Evolutionary conservation across 257 asterid genomes (phyloP), one percentile per base, ranked within the genome.

Genomic region (Scutellaria galericulata): DNA sequence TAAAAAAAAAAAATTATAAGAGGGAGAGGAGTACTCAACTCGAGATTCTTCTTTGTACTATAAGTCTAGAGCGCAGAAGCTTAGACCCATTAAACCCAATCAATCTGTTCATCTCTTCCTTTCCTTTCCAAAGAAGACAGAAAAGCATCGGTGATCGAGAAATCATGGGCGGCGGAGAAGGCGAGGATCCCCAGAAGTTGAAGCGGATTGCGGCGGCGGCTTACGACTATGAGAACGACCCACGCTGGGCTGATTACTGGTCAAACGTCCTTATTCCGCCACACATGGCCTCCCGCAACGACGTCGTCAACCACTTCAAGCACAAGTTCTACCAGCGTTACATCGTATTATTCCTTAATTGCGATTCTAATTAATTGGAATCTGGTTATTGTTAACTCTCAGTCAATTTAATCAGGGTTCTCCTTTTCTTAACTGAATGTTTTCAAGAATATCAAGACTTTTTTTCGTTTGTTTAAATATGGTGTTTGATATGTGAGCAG

Each of bases 171-270:
- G 87, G 86, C 24, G 96, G 75, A 75, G 97, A 75, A 31, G 86
- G 60, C 59, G 95, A 87, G 12, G 96, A 88, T 83, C 86, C 87
- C 50, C 98, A 93, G 93, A 86, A 86, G 78, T 18, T 87, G 87
- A 94, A 85, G 93, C 85, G 85, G 64, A 81, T 86, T 46, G 96
- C 87, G 70, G 97, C 98, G 68, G 88, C 89, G 59, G 91, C 92
- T 9, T 89, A 88, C 77, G 99, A 91, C 75, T 91, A 93, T 84
- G 97, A 91, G 1, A 80, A 77, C 74, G 98, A 93, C 78, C 73
- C 96, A 2, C 86, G 86, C 68, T 93, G 97, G 97, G 87, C 96
- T 12, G 97, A 86, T 44, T 93, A 93, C 77, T 93, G 98, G 97
- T 89, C 97, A 64, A 89, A 93, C 80, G 88, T 93, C 44, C 92